Base-by-base conservation (phyloP, 148 eudicot species). In the Selenicereus undatus region DNA sequence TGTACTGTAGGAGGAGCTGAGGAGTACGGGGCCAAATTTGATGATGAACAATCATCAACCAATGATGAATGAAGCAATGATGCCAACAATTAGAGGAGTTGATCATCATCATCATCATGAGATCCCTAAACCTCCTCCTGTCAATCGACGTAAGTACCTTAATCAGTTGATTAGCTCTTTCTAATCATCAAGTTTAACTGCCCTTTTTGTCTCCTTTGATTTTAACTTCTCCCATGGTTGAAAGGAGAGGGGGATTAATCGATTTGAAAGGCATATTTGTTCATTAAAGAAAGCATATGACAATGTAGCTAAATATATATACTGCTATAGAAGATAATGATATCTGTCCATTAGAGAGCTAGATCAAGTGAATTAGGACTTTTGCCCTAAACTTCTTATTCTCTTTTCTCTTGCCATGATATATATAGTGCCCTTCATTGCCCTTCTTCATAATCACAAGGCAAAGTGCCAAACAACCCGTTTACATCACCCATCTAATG, bases 121-220 rank as follows among this genome's bases (percentile, higher is more conserved):
- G 75, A 88, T 92, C 68, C 99, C 97, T 12, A 93, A 89, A 83
- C 93, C 97, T 26, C 92, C 97, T 10, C 90, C 88, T 0, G 90
- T 91, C 32, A 96, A 96, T 85, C 88, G 95, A 85, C 99, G 99
- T 96, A 85, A 90, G 99, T 68, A 42, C 11, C 18, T 66, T 27
- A n/a, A 12, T 11, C 16, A 26, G 6, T 66, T 27, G 35, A 66
- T 27, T 62, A 62, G 22, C 27, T 66, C 32, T 36, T 32, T 0
- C 17, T 8, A 45, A 11, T 62, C 42, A 52, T 27, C 13, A 12
- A 1, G 18, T 56, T 56, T 11, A 54, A 36, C 5, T 39, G 22
- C 27, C 24, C 18, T 29, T 26, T 13, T 35, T 73, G 16, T 43
- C 18, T 66, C 29, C 10, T 66, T 27, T 51, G 11, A 58, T 14